These are phyloP conservation scores for Rasamsonia emersonii DNA, from an alignment of 2,329 filamentous ascomycete genomes.

Conservation along the genomic window DNA sequence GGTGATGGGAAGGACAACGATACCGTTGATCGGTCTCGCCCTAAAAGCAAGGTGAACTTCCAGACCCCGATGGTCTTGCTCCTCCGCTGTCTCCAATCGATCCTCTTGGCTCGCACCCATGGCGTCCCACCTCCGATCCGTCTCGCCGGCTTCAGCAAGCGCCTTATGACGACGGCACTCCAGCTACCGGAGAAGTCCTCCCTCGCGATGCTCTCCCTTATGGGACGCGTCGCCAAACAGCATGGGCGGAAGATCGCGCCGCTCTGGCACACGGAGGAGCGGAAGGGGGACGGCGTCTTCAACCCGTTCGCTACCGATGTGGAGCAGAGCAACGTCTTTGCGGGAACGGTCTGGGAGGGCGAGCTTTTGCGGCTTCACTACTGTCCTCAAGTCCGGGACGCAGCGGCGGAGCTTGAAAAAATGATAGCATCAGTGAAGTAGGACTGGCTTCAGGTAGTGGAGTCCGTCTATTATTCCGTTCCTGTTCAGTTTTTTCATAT, in stretches of 20 bases:
- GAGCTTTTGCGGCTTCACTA: conserved; percentile 80
- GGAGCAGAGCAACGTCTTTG: conserved; percentile 84
- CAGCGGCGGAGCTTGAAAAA: conserved; percentile 61
- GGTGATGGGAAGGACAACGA: conserved; percentile 18
- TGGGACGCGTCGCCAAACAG: conserved; percentile 69
- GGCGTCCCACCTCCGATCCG: conserved; percentile 70
- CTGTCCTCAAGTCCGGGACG: conserved; percentile 75
- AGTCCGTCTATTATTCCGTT: too few species aligned
- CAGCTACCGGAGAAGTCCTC: conserved; percentile 87
- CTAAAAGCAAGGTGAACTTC: conserved; percentile 73
- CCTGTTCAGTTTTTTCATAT: too few species aligned
- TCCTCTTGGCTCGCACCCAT: conserved; percentile 69
- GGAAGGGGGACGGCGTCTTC: conserved; percentile 81
- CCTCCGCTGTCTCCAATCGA: conserved; percentile 72
- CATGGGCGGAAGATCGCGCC: conserved; percentile 74
- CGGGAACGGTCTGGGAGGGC: conserved; percentile 85
- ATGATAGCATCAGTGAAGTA: conserved; percentile 37
- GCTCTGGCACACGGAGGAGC: conserved; percentile 93
- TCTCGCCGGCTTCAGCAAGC: conserved; percentile 88
- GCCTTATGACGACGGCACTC: conserved; percentile 70
- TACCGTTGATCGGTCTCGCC: conserved; percentile 27
- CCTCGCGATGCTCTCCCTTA: conserved; percentile 67
- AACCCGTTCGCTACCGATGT: conserved; percentile 64
- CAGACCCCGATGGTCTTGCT: conserved; percentile 91
- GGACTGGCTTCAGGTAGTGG: conserved; percentile 2